Percentiles rank a stretch among this genome's conserved stretches.
phyloP scores from a whole-genome alignment of 1,139 yeast species.

The Hemisphaericaspora xylanilytica region DNA sequence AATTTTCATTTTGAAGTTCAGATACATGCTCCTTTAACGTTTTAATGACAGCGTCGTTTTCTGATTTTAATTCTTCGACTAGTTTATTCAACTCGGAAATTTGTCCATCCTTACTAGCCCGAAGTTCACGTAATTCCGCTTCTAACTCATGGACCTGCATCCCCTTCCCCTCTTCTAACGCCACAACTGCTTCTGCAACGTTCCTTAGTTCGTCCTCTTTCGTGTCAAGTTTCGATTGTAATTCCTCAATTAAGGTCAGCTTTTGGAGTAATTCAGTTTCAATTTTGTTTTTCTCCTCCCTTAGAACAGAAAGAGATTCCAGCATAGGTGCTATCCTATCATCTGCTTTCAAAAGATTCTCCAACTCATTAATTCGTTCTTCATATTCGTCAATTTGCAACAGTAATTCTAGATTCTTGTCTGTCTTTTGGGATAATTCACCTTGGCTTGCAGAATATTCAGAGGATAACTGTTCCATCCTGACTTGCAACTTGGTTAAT shows the following conservation, averaged over 20 bases:
- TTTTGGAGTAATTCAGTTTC: conserved; percentile 1
- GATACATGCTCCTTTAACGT: background rate
- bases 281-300: conserved; percentile 5
- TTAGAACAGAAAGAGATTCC: conserved; percentile 8
- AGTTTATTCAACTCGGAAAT: conserved; percentile 4
- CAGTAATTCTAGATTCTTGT: conserved; percentile 6
- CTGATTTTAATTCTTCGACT: conserved; percentile 5
- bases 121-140: conserved; percentile 4
- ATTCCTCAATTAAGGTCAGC: conserved; percentile 3
- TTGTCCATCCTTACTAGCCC: conserved; percentile 3
- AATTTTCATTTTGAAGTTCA: conserved; percentile 2
- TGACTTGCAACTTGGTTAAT: conserved; percentile 1
- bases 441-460: conserved; percentile 2
- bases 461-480: conserved; percentile 1
- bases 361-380: conserved; percentile 8
- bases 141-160: conserved; percentile 5
- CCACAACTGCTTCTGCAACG: conserved; percentile 8
- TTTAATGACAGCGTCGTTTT: background rate
- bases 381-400: conserved; percentile 6
- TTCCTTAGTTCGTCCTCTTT: conserved; percentile 5
- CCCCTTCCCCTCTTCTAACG: conserved; percentile 12
- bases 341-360: conserved; percentile 9
- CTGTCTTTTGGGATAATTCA: background rate
- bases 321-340: conserved; percentile 10
- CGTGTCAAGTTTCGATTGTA: conserved; percentile 3